Evolutionary conservation across 75 land plant genomes (phyloP), one percentile per base, ranked within the genome.

Genomic region (Pinus tabuliformis): DNA sequence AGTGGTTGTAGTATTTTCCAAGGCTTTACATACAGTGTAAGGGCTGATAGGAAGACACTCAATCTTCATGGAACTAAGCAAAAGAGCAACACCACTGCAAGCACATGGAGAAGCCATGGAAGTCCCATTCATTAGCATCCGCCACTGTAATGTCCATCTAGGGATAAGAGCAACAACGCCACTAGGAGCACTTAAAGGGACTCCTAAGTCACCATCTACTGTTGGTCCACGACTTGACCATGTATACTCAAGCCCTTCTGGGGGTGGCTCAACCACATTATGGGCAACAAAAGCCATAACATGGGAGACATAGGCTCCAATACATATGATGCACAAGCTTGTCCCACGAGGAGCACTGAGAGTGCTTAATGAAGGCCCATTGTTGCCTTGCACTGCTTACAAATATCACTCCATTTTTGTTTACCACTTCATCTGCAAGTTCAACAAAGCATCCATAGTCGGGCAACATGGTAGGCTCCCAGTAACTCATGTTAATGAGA

Each of bases 401-500:
- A 73, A 92, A 97, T 82, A 94, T 83, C 57, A 97, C 57, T 4
- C 87, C 89, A 70, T 97, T 88, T 79, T 97, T 94, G 76, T 92
- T 82, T 5, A 97, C 99, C 16, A 95, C 99, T 76, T 97, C 98
- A 85, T 92, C 87, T 20, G 89, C 93, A 73, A 97, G 87, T n/a
- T 92, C 93, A 77, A 94, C 86, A 84, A 94, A 92, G 4, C 95
- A 92, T 9, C 98, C 99, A 88, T 97, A 97, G 70, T 97, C 93
- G 59, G 99, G 98, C 14, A 86, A 68, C 20, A 89, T 62, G n/a
- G 98, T 86, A 62, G 93, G 87, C 75, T 97, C 99, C 99, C 98
- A 89, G 26, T 97, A 97, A 76, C 99, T 97, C 99, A 97, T 97
- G 76, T 97, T 97, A 83, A 97, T 97, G 37, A 97, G 88, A 81